phyloP scores from a whole-genome alignment of 2,329 filamentous ascomycete genomes.

The Hypocreales sp. region DNA sequence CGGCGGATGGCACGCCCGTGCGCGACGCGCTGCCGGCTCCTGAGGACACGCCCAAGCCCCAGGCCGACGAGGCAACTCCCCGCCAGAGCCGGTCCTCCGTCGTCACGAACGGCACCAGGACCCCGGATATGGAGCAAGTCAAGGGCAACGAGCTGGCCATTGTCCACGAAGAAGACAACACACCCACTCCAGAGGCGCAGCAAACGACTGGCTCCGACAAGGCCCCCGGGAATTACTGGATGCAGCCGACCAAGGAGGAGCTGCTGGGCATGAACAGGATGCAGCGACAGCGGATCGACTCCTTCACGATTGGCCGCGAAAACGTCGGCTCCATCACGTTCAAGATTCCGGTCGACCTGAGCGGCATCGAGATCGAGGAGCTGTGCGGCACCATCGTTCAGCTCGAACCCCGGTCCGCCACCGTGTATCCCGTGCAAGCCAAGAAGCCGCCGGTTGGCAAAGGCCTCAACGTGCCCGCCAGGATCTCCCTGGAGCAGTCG shows the following conservation, averaged over 20 bases:
- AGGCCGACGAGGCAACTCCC: constrained; percentile 21
- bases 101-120: constrained; percentile 16
- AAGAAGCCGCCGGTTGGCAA: constrained; percentile 76
- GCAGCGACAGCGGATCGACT: constrained; percentile 57
- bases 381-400: constrained; percentile 63
- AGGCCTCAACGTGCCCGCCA: constrained; percentile 81
- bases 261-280: constrained; percentile 66
- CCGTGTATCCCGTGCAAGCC: constrained; percentile 65
- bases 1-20: constrained; percentile 17
- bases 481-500: constrained; percentile 78
- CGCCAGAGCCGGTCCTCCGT: constrained; percentile 37
- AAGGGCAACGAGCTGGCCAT: constrained; percentile 63
- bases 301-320: constrained; percentile 70
- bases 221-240: constrained; percentile 71
- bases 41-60: constrained; percentile 13
- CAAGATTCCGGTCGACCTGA: constrained; percentile 69
- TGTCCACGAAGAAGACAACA: constrained; percentile 54
- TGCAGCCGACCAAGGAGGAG: constrained; percentile 59
- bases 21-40: constrained; percentile 19
- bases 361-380: constrained; percentile 61
- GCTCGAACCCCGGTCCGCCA: constrained; percentile 63
- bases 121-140: constrained; percentile 54
- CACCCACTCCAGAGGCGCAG: constrained; percentile 12
- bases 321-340: constrained; percentile 74
- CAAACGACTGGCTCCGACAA: constrained; percentile 18